phyloP scores from a whole-genome alignment of 306 rosid genomes.

The Gastrolobium bilobum region DNA sequence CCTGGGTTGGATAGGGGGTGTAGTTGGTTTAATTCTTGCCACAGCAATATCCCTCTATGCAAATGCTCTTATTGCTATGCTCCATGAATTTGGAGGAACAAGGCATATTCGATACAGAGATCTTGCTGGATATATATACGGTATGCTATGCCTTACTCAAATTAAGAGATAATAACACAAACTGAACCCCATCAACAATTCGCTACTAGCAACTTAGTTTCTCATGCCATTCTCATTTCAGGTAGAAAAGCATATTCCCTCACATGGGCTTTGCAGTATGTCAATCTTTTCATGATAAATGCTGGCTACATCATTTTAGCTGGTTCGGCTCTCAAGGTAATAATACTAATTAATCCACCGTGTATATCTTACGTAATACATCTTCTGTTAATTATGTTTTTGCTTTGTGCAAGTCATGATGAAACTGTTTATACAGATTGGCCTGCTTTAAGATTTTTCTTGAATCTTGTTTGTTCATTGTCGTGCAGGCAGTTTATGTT shows the following conservation, averaged over 20 bases:
- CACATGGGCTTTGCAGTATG: conserved; percentile 90
- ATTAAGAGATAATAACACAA: neutral
- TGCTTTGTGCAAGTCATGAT: neutral
- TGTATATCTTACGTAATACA: too few relatives aligned
- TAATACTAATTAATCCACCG: conserved; percentile 18
- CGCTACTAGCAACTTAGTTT: neutral
- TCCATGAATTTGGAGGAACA: conserved; percentile 89
- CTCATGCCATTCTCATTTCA: conserved; percentile 47
- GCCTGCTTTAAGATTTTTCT: neutral
- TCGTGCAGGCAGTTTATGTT: conserved; percentile 76
- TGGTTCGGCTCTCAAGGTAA: conserved; percentile 93
- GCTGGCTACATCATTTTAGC: conserved; percentile 89
- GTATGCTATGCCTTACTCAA: conserved; percentile 56
- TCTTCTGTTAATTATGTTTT: neutral
- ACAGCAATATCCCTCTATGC: conserved; percentile 83
- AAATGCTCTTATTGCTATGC: conserved; percentile 84
- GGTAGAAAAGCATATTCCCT: conserved; percentile 83
- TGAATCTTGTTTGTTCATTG: conserved; percentile 18
- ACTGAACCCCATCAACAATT: too few relatives aligned
- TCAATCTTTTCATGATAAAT: conserved; percentile 96
- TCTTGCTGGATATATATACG: conserved; percentile 86
- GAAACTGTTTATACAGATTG: conserved; percentile 6
- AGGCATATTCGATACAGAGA: conserved; percentile 97
- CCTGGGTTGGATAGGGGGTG: conserved; percentile 84
- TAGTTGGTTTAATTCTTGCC: conserved; percentile 75